Evolutionary conservation across 2,329 filamentous ascomycete genomes (phyloP).

Genomic region (Talaromyces sp.): DNA sequence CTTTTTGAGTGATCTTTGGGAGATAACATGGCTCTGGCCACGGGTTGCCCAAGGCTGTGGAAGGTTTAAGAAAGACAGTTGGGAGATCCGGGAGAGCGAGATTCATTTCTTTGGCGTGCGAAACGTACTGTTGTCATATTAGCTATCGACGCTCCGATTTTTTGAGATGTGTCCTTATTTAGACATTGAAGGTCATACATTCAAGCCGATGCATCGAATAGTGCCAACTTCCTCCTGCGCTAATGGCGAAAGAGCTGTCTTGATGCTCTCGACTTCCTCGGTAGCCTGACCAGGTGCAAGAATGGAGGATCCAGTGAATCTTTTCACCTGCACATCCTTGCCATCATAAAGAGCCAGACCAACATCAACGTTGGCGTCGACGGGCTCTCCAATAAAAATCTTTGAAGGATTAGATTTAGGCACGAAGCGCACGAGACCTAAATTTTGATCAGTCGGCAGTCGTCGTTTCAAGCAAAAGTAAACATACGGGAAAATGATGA

Average conservation of each 20-base stretch:
- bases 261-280: conserved; percentile 34
- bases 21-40: conserved; percentile 51
- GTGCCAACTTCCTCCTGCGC: conserved; percentile 51
- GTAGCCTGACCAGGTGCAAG: conserved; percentile 54
- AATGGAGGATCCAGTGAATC: conserved; percentile 59
- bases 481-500: conserved; percentile 31
- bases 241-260: conserved; percentile 51
- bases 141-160: background rate
- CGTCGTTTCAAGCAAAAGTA: background rate
- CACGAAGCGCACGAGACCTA: conserved; percentile 59
- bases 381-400: conserved; percentile 56
- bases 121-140: conserved; percentile 40
- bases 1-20: conserved; percentile 52
- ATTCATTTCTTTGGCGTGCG: conserved; percentile 52
- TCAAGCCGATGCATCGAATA: conserved; percentile 59
- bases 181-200: conserved; percentile 34
- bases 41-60: conserved; percentile 53
- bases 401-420: conserved; percentile 50
- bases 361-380: conserved; percentile 53
- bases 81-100: conserved; percentile 54
- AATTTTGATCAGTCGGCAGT: background rate
- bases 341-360: conserved; percentile 56
- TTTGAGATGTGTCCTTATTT: background rate
- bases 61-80: conserved; percentile 58
- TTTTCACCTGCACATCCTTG: conserved; percentile 53